These are phyloP conservation scores for Xanthoceras sorbifolium DNA, from an alignment of 345 rosid genomes.

Conservation along the genomic window DNA sequence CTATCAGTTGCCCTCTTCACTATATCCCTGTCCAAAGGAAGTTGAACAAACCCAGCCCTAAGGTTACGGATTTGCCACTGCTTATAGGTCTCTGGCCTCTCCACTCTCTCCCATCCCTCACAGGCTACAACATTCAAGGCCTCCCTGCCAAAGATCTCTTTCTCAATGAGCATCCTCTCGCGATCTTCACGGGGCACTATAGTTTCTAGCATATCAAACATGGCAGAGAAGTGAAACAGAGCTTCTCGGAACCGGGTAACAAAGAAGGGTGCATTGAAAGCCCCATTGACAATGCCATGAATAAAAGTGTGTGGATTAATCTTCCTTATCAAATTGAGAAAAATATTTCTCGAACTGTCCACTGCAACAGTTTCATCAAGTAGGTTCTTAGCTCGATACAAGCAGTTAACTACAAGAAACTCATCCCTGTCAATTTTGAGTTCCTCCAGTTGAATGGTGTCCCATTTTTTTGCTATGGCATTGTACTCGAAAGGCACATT, in stretches of 20 bases:
- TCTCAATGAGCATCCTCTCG: slow-evolving; percentile 74
- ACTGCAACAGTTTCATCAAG: slow-evolving; percentile 72
- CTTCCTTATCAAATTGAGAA: slow-evolving; percentile 63
- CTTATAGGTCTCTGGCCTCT: slow-evolving; percentile 93
- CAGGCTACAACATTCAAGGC: slow-evolving; percentile 85
- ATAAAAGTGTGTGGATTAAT: slow-evolving; percentile 71
- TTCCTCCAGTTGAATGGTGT: slow-evolving; percentile 62
- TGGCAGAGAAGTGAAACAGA: slow-evolving; percentile 85
- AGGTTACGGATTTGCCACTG: slow-evolving; percentile 79
- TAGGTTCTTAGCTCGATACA: slow-evolving; percentile 68
- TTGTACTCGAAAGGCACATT: slow-evolving; percentile 81
- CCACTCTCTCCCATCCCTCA: slow-evolving; percentile 92
- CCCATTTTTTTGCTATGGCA: slow-evolving; percentile 92
- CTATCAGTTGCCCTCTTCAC: slow-evolving; percentile 45
- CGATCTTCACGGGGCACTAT: slow-evolving; percentile 72
- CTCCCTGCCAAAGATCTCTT: slow-evolving; percentile 77
- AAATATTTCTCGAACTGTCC: slow-evolving; percentile 59
- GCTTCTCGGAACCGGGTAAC: slow-evolving; percentile 91
- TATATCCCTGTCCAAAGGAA: slow-evolving; percentile 50
- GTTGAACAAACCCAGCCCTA: slow-evolving; percentile 78
- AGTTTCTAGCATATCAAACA: slow-evolving; percentile 86
- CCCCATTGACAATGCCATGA: slow-evolving; percentile 64
- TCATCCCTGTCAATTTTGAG: slow-evolving; percentile 73
- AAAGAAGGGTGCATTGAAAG: slow-evolving; percentile 83
- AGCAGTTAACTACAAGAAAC: slow-evolving; percentile 67